phyloP scores from a whole-genome alignment of 1,139 yeast genomes.

The Suhomyces coccinellae region DNA sequence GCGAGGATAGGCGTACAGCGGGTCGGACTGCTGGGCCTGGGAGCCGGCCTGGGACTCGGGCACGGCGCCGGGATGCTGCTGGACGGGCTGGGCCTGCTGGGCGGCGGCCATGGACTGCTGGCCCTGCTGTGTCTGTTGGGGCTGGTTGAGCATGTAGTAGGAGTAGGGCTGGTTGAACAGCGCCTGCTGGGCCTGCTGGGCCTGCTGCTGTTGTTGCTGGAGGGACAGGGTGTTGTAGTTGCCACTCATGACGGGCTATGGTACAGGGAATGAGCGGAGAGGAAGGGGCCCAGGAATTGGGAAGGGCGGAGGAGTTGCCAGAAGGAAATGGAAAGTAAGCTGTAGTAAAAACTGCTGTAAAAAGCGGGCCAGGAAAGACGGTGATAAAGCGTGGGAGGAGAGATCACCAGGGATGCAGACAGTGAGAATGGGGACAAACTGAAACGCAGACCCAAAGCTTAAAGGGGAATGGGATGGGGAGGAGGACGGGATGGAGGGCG shows the following conservation, averaged over 20 bases:
- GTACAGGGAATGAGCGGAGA: neutral
- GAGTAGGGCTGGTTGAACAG: conserved; percentile 23
- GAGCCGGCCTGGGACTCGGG: conserved; percentile 9
- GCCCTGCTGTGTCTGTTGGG: conserved; percentile 11
- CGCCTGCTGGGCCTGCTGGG: conserved; percentile 13
- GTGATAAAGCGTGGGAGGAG: neutral
- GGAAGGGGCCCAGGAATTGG: neutral
- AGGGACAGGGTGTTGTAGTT: conserved; percentile 14
- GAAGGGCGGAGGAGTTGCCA: neutral
- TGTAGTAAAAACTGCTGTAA: neutral
- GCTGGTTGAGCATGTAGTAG: conserved; percentile 23
- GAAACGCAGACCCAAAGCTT: conserved; percentile 5
- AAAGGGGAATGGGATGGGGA: conserved; percentile 1
- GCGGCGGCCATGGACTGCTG: conserved; percentile 11
- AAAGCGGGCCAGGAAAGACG: neutral
- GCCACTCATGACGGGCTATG: conserved; percentile 15
- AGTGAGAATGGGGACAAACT: conserved; percentile 1
- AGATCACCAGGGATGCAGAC: conserved; percentile 3
- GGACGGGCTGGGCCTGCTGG: conserved; percentile 10
- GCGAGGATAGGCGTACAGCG: conserved; percentile 13
- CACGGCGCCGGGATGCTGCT: conserved; percentile 10
- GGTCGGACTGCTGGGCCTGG: conserved; percentile 8
- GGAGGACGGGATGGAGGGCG: neutral
- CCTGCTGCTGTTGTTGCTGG: conserved; percentile 10
- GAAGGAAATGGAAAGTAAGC: neutral